Evolutionary conservation across 1,139 yeast genomes (phyloP), one percentile per base, ranked within the genome.

Genomic region (Lodderomyces parapsilosis): DNA sequence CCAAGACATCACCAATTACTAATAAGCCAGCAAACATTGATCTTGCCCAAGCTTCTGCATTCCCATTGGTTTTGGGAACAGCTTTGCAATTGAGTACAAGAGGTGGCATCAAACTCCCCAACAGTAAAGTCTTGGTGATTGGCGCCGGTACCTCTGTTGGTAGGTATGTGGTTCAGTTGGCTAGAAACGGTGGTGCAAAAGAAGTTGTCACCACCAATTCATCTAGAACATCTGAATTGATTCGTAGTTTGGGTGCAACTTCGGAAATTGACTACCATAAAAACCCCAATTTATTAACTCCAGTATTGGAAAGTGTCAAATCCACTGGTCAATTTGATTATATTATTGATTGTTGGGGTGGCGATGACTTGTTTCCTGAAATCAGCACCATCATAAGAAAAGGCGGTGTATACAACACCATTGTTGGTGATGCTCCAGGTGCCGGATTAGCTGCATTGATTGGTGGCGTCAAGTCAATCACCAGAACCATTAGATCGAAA

Each of bases 61-160:
- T 81, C 71, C 74, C 83, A 41, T 57, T 76, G 53, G 74, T 81
- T 23, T 74, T 78, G 47, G 83, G 83, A 6, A 70, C 89, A 1
- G 88, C 89, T 0, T 66, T 58, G 49, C 67, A 65, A 36, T 56
- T 79, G 43, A 3, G 11, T 15, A 6, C 18, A 6, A 57, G 80
- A 39, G 61, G 61, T 42, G 47, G 40, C 4, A 40, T 48, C 2
- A 42, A 40, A 10, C 41, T 48, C 8, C 40, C 43, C 17, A 39
- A 46, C 35, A 47, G 46, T 19, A 65, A 65, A 47, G 74, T 86
- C 1, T 65, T 86, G 40, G 68, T 87, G 33, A 68, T 85, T 46
- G 96, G 96, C 36, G 93, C 86, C 11, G 80, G 87, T 4, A 79
- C 94, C 1, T 69, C 83, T n/a, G 86, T 85, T 5, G 95, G 93